A percentile compares a stretch with the other conserved stretches of the same genome.
phyloP scores from a whole-genome alignment of 1,284 basidiomycete species.

The Tilletia indica region DNA sequence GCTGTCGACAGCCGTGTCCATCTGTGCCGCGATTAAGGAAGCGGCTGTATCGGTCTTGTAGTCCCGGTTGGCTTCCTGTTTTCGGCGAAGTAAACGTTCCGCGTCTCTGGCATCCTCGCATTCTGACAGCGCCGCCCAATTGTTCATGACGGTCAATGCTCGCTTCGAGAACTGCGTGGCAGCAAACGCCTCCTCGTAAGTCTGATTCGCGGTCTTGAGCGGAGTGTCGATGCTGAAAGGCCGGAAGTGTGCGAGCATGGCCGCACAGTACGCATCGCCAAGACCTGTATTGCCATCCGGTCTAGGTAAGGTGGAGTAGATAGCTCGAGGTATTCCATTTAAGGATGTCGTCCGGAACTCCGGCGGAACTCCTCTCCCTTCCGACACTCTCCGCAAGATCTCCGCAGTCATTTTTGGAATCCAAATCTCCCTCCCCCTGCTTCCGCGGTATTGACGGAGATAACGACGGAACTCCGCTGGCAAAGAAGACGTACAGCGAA shows the following conservation, averaged over 20 bases:
- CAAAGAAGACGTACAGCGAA: no score
- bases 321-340: neutral
- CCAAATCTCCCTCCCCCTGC: no score
- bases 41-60: neutral
- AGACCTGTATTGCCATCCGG: neutral
- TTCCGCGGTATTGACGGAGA: no score
- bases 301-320: neutral
- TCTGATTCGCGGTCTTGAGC: neutral
- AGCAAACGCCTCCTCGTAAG: neutral
- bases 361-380: no score
- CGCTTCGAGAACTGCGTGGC: neutral
- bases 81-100: neutral
- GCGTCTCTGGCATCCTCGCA: neutral
- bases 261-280: neutral
- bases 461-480: no score
- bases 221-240: neutral
- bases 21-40: no score
- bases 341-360: no score
- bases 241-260: neutral
- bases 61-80: neutral
- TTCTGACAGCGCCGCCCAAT: neutral
- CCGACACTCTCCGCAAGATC: no score
- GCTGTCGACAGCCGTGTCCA: no score
- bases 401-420: no score
- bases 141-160: neutral